Base-by-base conservation (phyloP, 164 flowering plant species). In the Hamamelis virginiana region DNA sequence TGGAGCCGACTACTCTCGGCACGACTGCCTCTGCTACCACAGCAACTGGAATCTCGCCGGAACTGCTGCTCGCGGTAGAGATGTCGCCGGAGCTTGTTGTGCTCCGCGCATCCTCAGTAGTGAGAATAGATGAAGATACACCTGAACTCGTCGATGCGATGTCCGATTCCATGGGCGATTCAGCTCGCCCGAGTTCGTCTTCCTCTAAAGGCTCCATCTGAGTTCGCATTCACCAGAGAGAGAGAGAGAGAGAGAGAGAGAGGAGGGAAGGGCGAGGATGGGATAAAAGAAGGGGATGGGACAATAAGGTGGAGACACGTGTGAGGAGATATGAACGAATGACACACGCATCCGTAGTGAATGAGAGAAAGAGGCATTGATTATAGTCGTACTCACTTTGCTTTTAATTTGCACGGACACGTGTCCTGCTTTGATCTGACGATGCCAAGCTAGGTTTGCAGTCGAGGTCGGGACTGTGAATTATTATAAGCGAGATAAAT, bases 1-100 rank as follows among this genome's bases (percentile, higher is more conserved):
- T 25, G n/a, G 53, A 28, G 3, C 1, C 51, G 43, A 33, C 50
- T 15, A 38, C 50, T 41, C 27, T 41, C 27, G 68, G 65, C 22
- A 68, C 68, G 23, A 41, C 80, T 0, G 67, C 65, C 19, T 59
- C 76, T 41, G 59, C 77, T 41, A 66, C 71, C 21, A 61, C 62
- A 14, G 69, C 51, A 4, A 73, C 72, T 28, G 78, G 74, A 69
- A 81, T 70, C 72, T 83, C 88, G 62, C 85, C 84, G 73, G 84
- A 81, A 65, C 80, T 73, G 69, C 81, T 74, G 75, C 85, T 77
- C 8, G 75, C 50, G 28, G 72, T 45, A 62, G 78, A 80, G 62
- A 75, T 62, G 53, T 74, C 82, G 25, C 76, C 70, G 45, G 53
- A 72, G 66, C 80, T 77, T 0, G 73, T 28, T 12, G 67, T 48